A percentile compares a stretch with the other conserved stretches of the same genome.
These are phyloP conservation scores for Gynostemma pentaphyllum DNA, from an alignment of 306 rosid species.

Conservation along the genomic window DNA sequence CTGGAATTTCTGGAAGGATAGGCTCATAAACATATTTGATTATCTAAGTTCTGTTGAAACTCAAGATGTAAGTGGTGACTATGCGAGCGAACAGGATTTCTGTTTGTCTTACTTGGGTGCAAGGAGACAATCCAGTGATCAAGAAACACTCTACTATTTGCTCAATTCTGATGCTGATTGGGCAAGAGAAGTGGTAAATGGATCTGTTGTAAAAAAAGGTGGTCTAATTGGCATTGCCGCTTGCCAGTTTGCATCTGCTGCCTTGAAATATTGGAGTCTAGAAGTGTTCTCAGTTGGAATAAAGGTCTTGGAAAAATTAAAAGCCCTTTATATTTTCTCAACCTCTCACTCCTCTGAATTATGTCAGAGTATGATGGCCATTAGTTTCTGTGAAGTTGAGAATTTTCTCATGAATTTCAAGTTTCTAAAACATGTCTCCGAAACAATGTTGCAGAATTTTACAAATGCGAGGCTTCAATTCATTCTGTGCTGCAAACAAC, in stretches of 20 bases:
- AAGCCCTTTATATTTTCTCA: slow-evolving; percentile 20
- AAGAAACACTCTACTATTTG: slow-evolving; percentile 14
- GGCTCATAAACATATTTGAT: slow-evolving; percentile 19
- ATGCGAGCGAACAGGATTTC: slow-evolving; percentile 18
- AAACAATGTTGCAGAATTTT: not conserved
- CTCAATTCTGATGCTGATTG: slow-evolving; percentile 39
- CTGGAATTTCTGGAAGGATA: slow-evolving; percentile 50
- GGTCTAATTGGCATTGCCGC: slow-evolving; percentile 17
- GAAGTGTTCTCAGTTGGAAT: slow-evolving; percentile 29
- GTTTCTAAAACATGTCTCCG: slow-evolving; percentile 2
- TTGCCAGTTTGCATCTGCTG: slow-evolving; percentile 20
- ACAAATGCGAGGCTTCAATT: slow-evolving; percentile 23
- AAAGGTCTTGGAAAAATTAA: slow-evolving; percentile 27
- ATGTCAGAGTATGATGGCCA: slow-evolving; percentile 21
- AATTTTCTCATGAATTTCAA: slow-evolving; percentile 24
- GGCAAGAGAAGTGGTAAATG: slow-evolving; percentile 25
- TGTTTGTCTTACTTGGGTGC: slow-evolving; percentile 37
- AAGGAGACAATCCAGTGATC: slow-evolving; percentile 12
- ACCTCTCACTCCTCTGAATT: slow-evolving; percentile 8
- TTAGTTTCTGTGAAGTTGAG: slow-evolving; percentile 27
- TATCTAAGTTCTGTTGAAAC: slow-evolving; percentile 21
- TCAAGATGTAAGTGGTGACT: slow-evolving; percentile 14
- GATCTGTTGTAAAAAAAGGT: slow-evolving; percentile 20
- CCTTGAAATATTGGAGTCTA: slow-evolving; percentile 34
- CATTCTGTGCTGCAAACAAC: slow-evolving; percentile 31